Evolutionary conservation across 1,284 basidiomycete species (phyloP).

Genomic region (Wallemia ichthyophaga): DNA sequence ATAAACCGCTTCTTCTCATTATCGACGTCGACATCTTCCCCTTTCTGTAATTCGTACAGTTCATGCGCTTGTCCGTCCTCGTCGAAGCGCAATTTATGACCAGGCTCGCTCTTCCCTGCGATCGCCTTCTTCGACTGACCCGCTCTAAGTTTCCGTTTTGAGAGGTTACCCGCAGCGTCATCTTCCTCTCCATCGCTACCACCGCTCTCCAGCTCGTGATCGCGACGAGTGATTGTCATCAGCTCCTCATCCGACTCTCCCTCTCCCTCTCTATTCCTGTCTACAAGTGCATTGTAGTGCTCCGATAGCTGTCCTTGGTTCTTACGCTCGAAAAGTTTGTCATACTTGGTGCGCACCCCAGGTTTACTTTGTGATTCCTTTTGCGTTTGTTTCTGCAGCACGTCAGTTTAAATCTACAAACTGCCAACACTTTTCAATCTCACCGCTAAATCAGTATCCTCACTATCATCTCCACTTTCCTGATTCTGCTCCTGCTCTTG

Average conservation of each 20-base stretch:
- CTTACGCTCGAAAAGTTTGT: constrained; percentile 89
- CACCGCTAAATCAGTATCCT: too few species aligned
- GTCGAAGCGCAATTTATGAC: constrained; percentile 44
- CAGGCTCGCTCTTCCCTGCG: constrained; percentile 29
- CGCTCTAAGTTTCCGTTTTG: constrained; percentile 34
- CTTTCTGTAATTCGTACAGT: constrained; percentile 45
- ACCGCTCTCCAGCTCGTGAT: constrained; percentile 34
- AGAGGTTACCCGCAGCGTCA: constrained; percentile 21
- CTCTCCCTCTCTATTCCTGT: constrained; percentile 26
- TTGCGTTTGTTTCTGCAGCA: constrained; percentile 8
- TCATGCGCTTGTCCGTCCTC: constrained; percentile 50
- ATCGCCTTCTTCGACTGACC: constrained; percentile 46
- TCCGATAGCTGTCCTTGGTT: constrained; percentile 78
- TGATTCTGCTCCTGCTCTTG: constrained; percentile 5
- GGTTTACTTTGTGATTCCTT: constrained; percentile 2
- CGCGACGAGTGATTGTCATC: constrained; percentile 64
- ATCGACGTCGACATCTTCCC: constrained; percentile 33
- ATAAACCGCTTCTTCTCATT: constrained; percentile 38
- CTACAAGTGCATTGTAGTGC: constrained; percentile 68
- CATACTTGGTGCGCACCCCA: constrained; percentile 67
- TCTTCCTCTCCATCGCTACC: constrained; percentile 18
- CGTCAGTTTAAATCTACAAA: too few species aligned
- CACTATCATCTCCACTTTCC: constrained; percentile 14
- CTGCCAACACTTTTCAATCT: too few species aligned
- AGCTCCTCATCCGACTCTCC: constrained; percentile 30